These are phyloP conservation scores for Sisymbrium altissimum DNA, from an alignment of 345 rosid genomes.

Conservation along the genomic window DNA sequence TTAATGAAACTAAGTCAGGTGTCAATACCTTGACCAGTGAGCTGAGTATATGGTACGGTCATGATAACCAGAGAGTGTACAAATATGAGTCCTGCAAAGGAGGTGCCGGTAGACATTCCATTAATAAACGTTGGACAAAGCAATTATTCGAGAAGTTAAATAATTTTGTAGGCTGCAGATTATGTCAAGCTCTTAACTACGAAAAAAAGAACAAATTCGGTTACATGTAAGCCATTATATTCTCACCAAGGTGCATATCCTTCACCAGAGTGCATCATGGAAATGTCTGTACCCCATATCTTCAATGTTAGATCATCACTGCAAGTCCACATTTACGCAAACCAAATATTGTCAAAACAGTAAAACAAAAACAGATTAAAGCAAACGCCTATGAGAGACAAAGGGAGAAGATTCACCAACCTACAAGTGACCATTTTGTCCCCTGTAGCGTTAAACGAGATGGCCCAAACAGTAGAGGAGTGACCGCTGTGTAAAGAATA, in stretches of 20 bases:
- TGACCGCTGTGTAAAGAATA: constrained; percentile 64
- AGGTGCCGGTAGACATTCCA: background rate
- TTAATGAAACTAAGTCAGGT: background rate
- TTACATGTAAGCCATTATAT: constrained; percentile 16
- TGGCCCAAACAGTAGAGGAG: constrained; percentile 85
- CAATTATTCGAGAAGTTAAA: background rate
- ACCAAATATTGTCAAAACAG: constrained; percentile 3
- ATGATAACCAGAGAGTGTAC: constrained; percentile 91
- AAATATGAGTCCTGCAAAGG: constrained; percentile 69
- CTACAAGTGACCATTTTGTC: constrained; percentile 94
- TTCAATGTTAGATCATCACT: constrained; percentile 96
- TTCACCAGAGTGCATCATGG: constrained; percentile 58
- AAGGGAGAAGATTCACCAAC: constrained; percentile 37
- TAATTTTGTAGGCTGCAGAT: background rate
- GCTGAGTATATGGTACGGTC: constrained; percentile 90
- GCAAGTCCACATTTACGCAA: constrained; percentile 41
- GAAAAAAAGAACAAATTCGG: constrained; percentile 11
- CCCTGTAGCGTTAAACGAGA: constrained; percentile 75
- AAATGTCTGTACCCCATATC: constrained; percentile 70
- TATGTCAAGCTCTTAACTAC: background rate
- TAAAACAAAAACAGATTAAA: constrained; percentile 1
- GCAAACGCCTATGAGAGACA: background rate
- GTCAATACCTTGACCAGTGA: constrained; percentile 89
- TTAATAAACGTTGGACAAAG: background rate
- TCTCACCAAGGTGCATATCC: constrained; percentile 81